A percentile compares a stretch with the other conserved stretches of the same genome.
These are phyloP conservation scores for Cyclostephanos tholiformis DNA, from an alignment of 108 stramenopile species.

Conservation along the genomic window DNA sequence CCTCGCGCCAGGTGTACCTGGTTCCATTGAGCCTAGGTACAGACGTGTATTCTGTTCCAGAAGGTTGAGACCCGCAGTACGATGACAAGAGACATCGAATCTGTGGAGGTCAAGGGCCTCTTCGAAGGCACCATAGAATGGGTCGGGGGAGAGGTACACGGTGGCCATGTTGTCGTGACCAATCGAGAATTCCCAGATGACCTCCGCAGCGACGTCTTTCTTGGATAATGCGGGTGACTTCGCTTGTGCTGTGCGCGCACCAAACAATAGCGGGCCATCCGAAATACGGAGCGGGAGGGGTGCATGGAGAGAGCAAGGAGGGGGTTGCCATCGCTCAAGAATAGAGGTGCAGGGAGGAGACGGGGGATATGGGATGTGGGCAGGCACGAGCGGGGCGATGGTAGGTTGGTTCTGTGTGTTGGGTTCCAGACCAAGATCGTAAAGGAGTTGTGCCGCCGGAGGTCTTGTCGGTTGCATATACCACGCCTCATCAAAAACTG, in stretches of 20 bases:
- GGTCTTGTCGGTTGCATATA: no score
- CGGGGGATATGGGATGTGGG: background rate
- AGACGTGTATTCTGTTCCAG: background rate
- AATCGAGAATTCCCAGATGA: no score
- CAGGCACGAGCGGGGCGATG: background rate
- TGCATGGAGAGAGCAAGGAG: no score
- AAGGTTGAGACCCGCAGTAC: background rate
- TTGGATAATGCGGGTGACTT: no score
- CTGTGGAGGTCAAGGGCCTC: background rate
- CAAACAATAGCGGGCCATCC: no score
- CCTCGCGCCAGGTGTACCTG: background rate
- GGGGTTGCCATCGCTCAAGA: no score
- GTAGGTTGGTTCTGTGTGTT: background rate
- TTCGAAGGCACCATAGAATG: background rate
- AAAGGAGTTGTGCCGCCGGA: background rate
- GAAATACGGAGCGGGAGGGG: no score
- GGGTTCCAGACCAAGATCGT: background rate
- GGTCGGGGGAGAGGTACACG: no score
- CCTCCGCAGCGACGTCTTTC: no score
- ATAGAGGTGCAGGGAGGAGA: background rate
- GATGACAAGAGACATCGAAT: background rate
- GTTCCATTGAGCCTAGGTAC: background rate
- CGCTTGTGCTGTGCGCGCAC: no score
- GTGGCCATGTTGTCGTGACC: no score
- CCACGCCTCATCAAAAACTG: background rate